Base-by-base conservation (phyloP, 768 basidiomycete genomes). In the Psilocybe subaeruginosa region DNA sequence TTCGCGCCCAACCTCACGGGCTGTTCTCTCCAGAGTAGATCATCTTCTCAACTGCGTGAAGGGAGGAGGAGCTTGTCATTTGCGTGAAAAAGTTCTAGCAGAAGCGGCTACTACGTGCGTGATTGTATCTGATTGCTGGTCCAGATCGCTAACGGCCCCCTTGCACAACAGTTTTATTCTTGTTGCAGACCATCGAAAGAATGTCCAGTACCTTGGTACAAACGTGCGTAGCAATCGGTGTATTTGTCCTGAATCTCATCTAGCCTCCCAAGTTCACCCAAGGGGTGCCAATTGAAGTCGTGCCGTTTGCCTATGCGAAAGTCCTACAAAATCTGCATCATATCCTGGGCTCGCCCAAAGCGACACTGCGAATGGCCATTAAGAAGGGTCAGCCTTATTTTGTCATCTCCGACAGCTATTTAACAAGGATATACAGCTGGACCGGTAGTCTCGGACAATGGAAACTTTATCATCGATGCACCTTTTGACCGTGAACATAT, bases 401-500 rank as follows among this genome's bases (percentile, higher is more conserved):
- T 35, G 1, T 12, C 3, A 14, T 50, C 1, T 2, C 19, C 16
- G 33, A 35, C 33, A 35, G 11, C 11, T 35, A 17, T 12, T 5
- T 43, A 43, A 12, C n/a, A 35, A 8, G 37, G 41, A 43, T n/a
- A 14, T 64, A 60, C 69, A 83, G 96, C 96, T 49, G 97, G 97
- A 8, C 97, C 97, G 9, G 93, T 99, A 45, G 97, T 99, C 16
- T 85, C 93, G 3, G 97, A 99, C 74, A 99, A 99, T 67, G 93
- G 94, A 19, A 98, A 97, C 77, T 99, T 99, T 73, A 83, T 98
- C 66, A 97, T 99, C 65, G 97, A 99, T 69, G 97, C 97, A 14
- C 93, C 95, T 1, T 99, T 98, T 76, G 78, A 84, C 12, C 80
- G 78, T 58, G 84, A 88, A 39, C 70, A 81, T 68, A 89, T 97